A percentile compares a stretch with the other conserved stretches of the same genome.
Evolutionary conservation across 1,284 basidiomycete species (phyloP).

Genomic region (Sanghuangporus sanghuang): DNA sequence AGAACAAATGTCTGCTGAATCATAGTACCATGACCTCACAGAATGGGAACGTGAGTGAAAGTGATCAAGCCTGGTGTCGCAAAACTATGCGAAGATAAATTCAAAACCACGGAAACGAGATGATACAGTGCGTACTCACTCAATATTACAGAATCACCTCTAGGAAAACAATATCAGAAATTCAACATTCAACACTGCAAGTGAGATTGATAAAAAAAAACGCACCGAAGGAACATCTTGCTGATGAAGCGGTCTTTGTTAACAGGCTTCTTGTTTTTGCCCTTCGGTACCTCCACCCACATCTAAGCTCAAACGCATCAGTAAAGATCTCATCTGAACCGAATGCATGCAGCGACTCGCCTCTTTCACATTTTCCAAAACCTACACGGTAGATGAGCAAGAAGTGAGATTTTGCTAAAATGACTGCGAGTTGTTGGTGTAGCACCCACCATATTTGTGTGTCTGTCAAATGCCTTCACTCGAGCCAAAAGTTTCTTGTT

Average conservation of each 20-base stretch:
- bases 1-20: no score
- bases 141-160: constrained; percentile 93
- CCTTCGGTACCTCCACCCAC: constrained; percentile 99
- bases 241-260: constrained; percentile 99
- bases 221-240: constrained; percentile 90
- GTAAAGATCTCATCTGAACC: neutral
- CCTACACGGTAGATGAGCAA: constrained; percentile 40
- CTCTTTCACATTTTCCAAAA: constrained; percentile 97
- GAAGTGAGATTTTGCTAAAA: constrained; percentile 2
- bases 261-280: constrained; percentile 97
- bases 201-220: neutral
- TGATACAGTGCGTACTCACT: constrained; percentile 49
- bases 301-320: constrained; percentile 48
- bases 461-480: constrained; percentile 98
- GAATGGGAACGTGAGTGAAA: neutral
- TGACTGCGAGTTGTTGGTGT: neutral
- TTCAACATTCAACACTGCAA: constrained; percentile 1
- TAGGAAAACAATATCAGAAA: constrained; percentile 28
- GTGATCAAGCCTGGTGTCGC: constrained; percentile 70
- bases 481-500: constrained; percentile 98
- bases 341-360: constrained; percentile 28
- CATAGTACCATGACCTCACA: neutral
- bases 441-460: constrained; percentile 90
- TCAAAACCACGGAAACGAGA: constrained; percentile 9
- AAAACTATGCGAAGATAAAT: constrained; percentile 50